Conservation (phyloP, 495 filamentous ascomycete species). For the Aspergillus panamensis region DNA sequence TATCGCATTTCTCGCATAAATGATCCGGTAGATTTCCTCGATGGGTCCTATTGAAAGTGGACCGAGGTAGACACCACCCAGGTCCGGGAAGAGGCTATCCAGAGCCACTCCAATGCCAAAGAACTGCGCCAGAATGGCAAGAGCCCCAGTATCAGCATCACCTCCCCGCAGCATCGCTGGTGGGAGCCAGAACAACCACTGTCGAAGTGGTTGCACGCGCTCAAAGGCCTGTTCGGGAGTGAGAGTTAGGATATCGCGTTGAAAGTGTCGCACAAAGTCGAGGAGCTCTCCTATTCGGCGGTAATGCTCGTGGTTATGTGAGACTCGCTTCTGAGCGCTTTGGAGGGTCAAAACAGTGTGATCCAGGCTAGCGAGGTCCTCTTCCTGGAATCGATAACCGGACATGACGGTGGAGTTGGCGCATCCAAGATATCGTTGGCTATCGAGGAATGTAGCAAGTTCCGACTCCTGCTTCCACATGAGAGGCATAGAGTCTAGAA, state of each 20-base stretch:
- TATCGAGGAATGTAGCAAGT: conserved; percentile 78
- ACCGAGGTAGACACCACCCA: conserved; percentile 82
- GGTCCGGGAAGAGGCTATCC: conserved; percentile 86
- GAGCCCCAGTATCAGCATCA: conserved; percentile 38
- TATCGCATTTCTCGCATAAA: conserved; percentile 31
- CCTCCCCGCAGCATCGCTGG: conserved; percentile 61
- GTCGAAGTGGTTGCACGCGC: conserved; percentile 76
- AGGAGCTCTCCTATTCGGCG: conserved; percentile 74
- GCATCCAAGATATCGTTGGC: conserved; percentile 49
- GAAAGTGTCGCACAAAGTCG: conserved; percentile 74
- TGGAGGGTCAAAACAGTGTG: conserved; percentile 54
- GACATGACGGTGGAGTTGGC: conserved; percentile 52
- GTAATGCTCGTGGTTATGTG: conserved; percentile 68
- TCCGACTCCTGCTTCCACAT: conserved; percentile 84
- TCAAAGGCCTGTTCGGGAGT: conserved; percentile 80
- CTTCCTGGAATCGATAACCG: conserved; percentile 46
- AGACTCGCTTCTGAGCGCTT: conserved; percentile 65
- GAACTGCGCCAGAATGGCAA: conserved; percentile 77
- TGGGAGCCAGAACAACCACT: conserved; percentile 95
- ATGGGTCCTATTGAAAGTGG: conserved; percentile 70
- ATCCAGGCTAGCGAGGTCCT: conserved; percentile 66
- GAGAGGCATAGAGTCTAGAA: conserved; percentile 85
- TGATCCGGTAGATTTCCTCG: conserved; percentile 68
- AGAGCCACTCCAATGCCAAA: conserved; percentile 83
- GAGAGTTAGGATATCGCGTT: conserved; percentile 67